Evolutionary conservation across 2,329 filamentous ascomycete genomes (phyloP), one percentile per base, ranked within the genome.

Genomic region (Drechslerella dactyloides): DNA sequence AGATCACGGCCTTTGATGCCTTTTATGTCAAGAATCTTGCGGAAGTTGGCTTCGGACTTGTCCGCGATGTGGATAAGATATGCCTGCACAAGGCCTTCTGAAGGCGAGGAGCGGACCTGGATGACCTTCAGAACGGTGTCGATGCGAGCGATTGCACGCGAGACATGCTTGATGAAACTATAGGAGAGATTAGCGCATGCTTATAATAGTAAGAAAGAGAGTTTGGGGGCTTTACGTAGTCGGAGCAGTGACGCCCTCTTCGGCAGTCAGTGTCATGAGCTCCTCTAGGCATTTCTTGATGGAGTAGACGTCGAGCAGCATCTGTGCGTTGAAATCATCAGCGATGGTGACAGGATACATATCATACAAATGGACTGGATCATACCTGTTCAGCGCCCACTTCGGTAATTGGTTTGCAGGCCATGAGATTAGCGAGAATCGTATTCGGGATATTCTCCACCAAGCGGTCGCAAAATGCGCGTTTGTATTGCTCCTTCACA

Each of bases 51-150:
- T 78, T 97, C 94, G 74, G 90, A 96, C 63, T 90, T 88, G 82
- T 99, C 94, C 75, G 87, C 92, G 75, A 99, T 94, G 81, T 97
- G 94, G 79, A 97, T 96, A 35, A 99, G 87, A 79, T 99, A 99
- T 35, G 94, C 94, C 81, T 97, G 93, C 0, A 99, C 93, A 2
- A 99, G 86, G 1, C 91, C 93, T 82, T 99, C 94, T 0, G 93
- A 90, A 0, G 94, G 94, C 2, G 90, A 90, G 1, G 93, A 87
- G 27, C 91, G 91, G 53, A 99, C 93, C 83, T 99, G 94, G 1
- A 99, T 85, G 1, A 94, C 97, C 81, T 99, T 99, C 76, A 99
- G 88, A 21, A 99, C 85, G 0, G 91, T 90, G 77, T 97, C 93
- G 74, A 97, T 88, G 75, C 92, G 91, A 68, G 87, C 87, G 84